Percentiles rank a stretch among this genome's conserved stretches.
Conservation (phyloP, 805 yeast genomes). For the Metschnikowia arizonensis region DNA sequence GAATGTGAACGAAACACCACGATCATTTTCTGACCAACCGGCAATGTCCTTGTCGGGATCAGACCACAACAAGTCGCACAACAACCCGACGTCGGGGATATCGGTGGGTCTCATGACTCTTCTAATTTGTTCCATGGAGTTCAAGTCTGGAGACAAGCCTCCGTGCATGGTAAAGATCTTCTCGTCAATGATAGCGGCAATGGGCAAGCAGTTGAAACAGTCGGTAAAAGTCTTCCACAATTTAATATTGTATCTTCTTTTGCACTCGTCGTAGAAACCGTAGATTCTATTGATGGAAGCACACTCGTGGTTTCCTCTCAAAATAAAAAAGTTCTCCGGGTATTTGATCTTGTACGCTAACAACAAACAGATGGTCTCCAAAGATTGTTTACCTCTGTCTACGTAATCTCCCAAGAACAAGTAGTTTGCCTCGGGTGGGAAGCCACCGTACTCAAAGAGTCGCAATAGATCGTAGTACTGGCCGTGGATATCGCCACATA, state of each 20-base stretch:
- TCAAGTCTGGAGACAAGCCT: conserved; percentile 94
- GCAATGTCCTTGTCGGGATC: conserved; percentile 98
- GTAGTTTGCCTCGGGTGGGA: conserved; percentile 98
- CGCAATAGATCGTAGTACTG: conserved; percentile 95
- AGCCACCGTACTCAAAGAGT: conserved; percentile 96
- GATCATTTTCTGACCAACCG: conserved; percentile 98
- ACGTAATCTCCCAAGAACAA: conserved; percentile 95
- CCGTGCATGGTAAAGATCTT: conserved; percentile 99
- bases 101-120: conserved; percentile 99
- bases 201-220: conserved; percentile 96
- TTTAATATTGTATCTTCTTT: conserved; percentile 95
- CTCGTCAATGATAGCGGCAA: conserved; percentile 97
- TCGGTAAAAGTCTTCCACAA: conserved; percentile 98
- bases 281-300: conserved; percentile 97
- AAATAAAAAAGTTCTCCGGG: conserved; percentile 94
- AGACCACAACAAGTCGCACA: conserved; percentile 96
- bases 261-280: conserved; percentile 98
- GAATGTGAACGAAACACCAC: conserved; percentile 98
- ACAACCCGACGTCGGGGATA: conserved; percentile 94
- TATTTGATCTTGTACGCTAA: conserved; percentile 96
- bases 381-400: conserved; percentile 96
- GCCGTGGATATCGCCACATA: conserved; percentile 98
- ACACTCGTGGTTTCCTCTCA: conserved; percentile 98
- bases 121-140: conserved; percentile 97
- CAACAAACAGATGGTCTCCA: conserved; percentile 91